Percentiles rank a stretch among this genome's conserved stretches.
phyloP scores from a whole-genome alignment of 768 basidiomycete genomes.

The Grammothele lineata region DNA sequence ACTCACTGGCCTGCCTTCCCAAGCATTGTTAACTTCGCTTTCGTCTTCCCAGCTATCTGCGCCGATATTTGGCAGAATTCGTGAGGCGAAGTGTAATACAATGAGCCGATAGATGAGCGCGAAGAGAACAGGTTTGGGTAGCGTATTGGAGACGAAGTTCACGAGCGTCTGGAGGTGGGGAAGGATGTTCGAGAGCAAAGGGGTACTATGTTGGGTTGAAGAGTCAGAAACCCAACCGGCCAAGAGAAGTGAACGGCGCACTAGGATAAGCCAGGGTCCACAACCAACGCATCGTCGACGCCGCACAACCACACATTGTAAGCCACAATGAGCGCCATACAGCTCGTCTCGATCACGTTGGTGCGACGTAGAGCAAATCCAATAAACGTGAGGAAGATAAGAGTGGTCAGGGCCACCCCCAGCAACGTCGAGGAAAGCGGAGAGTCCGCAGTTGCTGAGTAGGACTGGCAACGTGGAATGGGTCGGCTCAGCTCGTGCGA shows the following conservation, averaged over 20 bases:
- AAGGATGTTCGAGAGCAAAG: conserved; percentile 72
- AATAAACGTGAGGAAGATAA: conserved; percentile 87
- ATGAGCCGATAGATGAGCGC: conserved; percentile 77
- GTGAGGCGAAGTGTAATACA: conserved; percentile 77
- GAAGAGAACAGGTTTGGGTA: conserved; percentile 80
- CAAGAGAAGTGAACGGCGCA: conserved; percentile 37
- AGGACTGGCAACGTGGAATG: conserved; percentile 45
- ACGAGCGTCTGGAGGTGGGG: conserved; percentile 76
- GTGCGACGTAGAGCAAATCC: conserved; percentile 86
- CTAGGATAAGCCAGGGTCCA: conserved; percentile 75
- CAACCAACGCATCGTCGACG: conserved; percentile 68
- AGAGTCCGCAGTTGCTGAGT: conserved; percentile 77
- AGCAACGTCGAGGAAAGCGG: conserved; percentile 87
- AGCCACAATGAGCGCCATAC: conserved; percentile 83
- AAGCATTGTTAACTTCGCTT: conserved; percentile 55
- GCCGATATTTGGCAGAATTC: conserved; percentile 81
- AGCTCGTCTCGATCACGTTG: conserved; percentile 89
- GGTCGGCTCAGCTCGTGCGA: neutral
- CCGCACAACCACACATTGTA: conserved; percentile 91
- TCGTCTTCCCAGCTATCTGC: conserved; percentile 75
- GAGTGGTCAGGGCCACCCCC: conserved; percentile 82
- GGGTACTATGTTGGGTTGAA: no score
- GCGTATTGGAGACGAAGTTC: conserved; percentile 79
- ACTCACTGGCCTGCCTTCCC: conserved; percentile 72
- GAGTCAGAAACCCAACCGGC: no score